Evolutionary conservation across 768 basidiomycete species (phyloP).

Genomic region (Lentinula raphanica): DNA sequence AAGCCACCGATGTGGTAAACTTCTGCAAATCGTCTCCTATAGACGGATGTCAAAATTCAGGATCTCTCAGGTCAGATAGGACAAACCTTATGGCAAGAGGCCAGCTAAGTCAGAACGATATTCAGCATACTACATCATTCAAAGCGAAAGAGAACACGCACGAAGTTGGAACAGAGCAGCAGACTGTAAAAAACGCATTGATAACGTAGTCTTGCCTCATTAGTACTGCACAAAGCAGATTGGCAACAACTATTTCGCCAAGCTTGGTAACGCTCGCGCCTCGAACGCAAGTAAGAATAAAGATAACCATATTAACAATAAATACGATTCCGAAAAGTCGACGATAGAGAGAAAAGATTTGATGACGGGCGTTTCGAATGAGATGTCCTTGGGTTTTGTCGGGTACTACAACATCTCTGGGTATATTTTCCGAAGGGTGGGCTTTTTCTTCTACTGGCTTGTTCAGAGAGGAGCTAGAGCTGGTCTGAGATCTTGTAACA

Average conservation of each 20-base stretch:
- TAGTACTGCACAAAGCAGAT: conserved; percentile 42
- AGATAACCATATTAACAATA: conserved; percentile 45
- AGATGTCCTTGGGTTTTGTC: conserved; percentile 43
- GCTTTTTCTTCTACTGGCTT: conserved; percentile 20
- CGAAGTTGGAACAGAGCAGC: conserved; percentile 45
- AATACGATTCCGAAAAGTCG: conserved; percentile 58
- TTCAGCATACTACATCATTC: background rate
- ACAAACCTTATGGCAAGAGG: conserved; percentile 38
- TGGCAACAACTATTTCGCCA: conserved; percentile 38
- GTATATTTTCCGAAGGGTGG: conserved; percentile 48
- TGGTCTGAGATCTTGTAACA: background rate
- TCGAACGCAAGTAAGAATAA: conserved; percentile 36
- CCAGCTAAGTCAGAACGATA: conserved; percentile 32
- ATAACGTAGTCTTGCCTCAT: conserved; percentile 56
- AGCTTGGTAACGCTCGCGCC: conserved; percentile 31
- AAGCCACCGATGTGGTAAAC: conserved; percentile 59
- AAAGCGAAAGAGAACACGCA: conserved; percentile 22
- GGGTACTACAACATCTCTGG: conserved; percentile 44
- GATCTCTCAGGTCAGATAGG: background rate
- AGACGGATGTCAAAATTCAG: background rate
- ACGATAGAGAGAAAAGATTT: conserved; percentile 51
- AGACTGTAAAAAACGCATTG: conserved; percentile 51
- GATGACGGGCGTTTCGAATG: conserved; percentile 50
- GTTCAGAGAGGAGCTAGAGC: background rate
- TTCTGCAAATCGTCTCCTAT: conserved; percentile 42